phyloP scores from a whole-genome alignment of 2,329 filamentous ascomycete genomes.

The Penicillium sp. region DNA sequence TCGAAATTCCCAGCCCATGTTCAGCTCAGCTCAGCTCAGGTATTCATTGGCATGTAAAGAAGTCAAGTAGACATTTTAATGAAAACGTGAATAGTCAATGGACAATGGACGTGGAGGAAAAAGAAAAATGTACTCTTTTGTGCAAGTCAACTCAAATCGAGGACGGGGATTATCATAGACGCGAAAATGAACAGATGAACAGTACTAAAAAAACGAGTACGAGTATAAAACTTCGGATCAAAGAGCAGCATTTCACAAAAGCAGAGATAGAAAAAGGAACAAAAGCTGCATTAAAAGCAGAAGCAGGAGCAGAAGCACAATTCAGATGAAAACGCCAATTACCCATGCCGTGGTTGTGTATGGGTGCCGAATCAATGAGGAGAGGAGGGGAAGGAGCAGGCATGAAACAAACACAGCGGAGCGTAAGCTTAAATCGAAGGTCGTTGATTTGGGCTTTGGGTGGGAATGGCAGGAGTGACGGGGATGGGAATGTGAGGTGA shows the following conservation, averaged over 20 bases:
- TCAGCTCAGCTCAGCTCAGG: background rate
- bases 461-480: background rate
- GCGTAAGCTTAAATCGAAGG: background rate
- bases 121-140: conserved; percentile 22
- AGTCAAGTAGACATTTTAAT: background rate
- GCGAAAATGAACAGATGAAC: conserved; percentile 4
- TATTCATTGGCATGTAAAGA: background rate
- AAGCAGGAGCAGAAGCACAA: conserved; percentile 6
- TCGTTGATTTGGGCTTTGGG: background rate
- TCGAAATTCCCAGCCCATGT: too few relatives aligned
- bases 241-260: too few relatives aligned
- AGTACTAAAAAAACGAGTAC: background rate
- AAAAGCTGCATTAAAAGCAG: background rate
- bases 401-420: background rate
- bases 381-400: conserved; percentile 12
- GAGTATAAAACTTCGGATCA: too few relatives aligned
- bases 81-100: background rate
- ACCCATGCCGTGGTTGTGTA: conserved; percentile 40
- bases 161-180: conserved; percentile 15
- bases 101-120: background rate
- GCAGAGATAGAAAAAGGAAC: background rate
- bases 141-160: conserved; percentile 16
- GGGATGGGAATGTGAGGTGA: background rate
- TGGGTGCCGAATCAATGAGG: conserved; percentile 6
- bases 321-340: conserved; percentile 35